Evolutionary conservation across 2,329 filamentous ascomycete genomes (phyloP).

Genomic region (Dactylonectria macrodidyma): DNA sequence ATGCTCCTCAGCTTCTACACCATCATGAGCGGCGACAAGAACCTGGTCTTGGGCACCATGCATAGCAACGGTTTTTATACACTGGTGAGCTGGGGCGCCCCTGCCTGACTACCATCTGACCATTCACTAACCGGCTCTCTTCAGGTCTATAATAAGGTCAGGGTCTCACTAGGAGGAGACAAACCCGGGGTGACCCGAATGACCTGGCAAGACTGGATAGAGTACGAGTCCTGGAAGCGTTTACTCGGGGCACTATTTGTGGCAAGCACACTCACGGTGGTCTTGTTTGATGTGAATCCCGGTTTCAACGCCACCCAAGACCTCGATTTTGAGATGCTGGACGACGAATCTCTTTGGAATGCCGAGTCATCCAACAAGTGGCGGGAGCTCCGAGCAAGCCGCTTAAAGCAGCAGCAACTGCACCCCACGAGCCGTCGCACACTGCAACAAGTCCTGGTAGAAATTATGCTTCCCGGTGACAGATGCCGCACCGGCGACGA

Average conservation of each 20-base stretch:
- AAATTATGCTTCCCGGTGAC: slow-evolving; percentile 16
- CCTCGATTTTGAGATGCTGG: slow-evolving; percentile 25
- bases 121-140: neutral
- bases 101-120: neutral
- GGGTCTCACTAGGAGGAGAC: neutral
- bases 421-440: neutral
- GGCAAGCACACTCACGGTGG: slow-evolving; percentile 29
- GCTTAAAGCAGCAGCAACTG: neutral
- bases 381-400: slow-evolving; percentile 15
- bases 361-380: slow-evolving; percentile 25
- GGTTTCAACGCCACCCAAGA: slow-evolving; percentile 33
- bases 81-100: slow-evolving; percentile 14
- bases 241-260: slow-evolving; percentile 24
- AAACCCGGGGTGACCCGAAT: neutral
- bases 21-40: slow-evolving; percentile 29
- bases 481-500: neutral
- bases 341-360: slow-evolving; percentile 32
- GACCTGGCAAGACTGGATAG: slow-evolving; percentile 30
- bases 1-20: slow-evolving; percentile 32
- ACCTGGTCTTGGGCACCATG: slow-evolving; percentile 21
- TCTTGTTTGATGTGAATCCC: slow-evolving; percentile 31
- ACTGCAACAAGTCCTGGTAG: slow-evolving; percentile 22
- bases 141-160: slow-evolving; percentile 15
- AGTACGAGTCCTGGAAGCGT: slow-evolving; percentile 33
- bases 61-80: slow-evolving; percentile 30